Evolutionary conservation across 176 grass and related monocot species (phyloP).

Genomic region (Zea mays): DNA sequence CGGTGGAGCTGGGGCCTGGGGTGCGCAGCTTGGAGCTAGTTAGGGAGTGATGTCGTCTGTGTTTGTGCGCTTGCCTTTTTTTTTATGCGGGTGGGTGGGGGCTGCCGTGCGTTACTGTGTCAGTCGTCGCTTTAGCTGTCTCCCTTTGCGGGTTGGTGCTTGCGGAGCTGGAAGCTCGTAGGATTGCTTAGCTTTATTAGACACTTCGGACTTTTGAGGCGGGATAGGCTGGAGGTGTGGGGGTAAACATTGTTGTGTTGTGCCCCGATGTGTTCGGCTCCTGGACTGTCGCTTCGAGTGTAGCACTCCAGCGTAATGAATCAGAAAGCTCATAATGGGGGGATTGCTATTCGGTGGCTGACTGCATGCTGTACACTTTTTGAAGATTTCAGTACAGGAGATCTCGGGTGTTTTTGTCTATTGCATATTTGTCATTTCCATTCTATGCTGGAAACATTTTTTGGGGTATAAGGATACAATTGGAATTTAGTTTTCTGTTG

Average conservation of each 20-base stretch:
- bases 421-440: not conserved
- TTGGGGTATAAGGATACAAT: not conserved
- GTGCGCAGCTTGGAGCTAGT: conserved; percentile 8
- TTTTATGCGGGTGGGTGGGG: conserved; percentile 38
- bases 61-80: conserved; percentile 45
- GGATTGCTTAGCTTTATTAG: conserved; percentile 37
- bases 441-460: not conserved
- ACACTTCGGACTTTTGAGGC: conserved; percentile 16
- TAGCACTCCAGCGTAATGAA: not conserved
- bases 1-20: not conserved
- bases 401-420: not conserved
- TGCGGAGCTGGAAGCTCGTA: conserved; percentile 57
- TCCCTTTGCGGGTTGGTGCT: conserved; percentile 47
- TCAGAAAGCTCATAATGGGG: not conserved
- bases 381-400: not conserved
- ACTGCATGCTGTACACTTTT: not conserved
- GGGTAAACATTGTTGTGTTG: not conserved
- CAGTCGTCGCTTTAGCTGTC: conserved; percentile 40
- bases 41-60: conserved; percentile 30
- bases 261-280: conserved; percentile 18
- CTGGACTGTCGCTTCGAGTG: conserved; percentile 2
- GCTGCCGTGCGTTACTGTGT: conserved; percentile 37
- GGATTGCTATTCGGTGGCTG: not conserved
- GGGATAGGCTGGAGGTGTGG: not conserved
- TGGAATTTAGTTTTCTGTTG: not conserved